A percentile compares a stretch with the other conserved stretches of the same genome.
Evolutionary conservation across 169 alveolate species (phyloP).

Genomic region (Cryptosporidium parvum): DNA sequence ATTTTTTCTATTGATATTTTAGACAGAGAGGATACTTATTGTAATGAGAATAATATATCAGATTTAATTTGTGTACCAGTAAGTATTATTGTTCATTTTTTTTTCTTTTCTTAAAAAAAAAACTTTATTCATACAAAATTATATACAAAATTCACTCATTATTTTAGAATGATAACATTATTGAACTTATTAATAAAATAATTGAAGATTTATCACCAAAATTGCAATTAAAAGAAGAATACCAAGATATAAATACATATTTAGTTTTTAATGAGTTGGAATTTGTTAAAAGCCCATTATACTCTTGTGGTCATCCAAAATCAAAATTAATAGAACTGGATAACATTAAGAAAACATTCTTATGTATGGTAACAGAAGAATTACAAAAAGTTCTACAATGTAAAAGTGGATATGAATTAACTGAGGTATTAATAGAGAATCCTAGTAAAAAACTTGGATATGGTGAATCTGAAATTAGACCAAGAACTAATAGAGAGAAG

Average conservation of each 20-base stretch:
- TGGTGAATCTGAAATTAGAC: constrained; percentile 40
- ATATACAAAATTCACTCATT: not conserved
- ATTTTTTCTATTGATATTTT: constrained; percentile 24
- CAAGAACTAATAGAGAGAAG: constrained; percentile 27
- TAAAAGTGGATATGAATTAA: constrained; percentile 37
- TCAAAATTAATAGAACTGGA: constrained; percentile 38
- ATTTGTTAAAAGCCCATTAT: constrained; percentile 34
- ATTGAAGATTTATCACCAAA: not conserved
- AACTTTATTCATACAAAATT: too few relatives aligned
- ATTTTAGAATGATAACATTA: not conserved
- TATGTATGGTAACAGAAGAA: constrained; percentile 22
- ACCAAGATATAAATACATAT: not conserved
- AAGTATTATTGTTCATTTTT: not conserved
- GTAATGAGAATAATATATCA: constrained; percentile 35
- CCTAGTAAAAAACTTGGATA: constrained; percentile 46
- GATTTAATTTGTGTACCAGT: constrained; percentile 69
- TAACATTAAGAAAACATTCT: constrained; percentile 12
- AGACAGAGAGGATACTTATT: constrained; percentile 47
- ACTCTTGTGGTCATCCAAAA: constrained; percentile 42
- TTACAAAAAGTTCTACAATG: constrained; percentile 41
- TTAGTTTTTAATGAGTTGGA: constrained; percentile 19
- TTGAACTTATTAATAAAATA: not conserved
- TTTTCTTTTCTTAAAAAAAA: too few relatives aligned
- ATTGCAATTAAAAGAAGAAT: not conserved
- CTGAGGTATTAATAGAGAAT: constrained; percentile 58